Percentiles rank a stretch among this genome's conserved stretches.
Conservation (phyloP, 2,329 filamentous ascomycete genomes). For the Neocatenulostroma microsporum region DNA sequence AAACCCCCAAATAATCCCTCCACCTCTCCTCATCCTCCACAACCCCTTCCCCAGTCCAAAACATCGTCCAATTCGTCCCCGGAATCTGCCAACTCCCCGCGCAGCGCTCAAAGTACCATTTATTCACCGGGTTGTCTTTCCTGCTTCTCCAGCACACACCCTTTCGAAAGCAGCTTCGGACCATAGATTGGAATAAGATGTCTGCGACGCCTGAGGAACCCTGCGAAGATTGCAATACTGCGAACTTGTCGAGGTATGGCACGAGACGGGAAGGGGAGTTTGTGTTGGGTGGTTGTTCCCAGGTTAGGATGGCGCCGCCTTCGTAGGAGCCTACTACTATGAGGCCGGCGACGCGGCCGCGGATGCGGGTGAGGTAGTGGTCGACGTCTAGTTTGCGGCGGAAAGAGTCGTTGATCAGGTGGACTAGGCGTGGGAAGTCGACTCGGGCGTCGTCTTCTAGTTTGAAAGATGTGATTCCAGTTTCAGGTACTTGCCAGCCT, state of each 20-base stretch:
- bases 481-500: conserved; percentile 61
- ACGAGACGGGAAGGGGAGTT: conserved; percentile 54
- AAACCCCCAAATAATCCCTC: conserved; percentile 44
- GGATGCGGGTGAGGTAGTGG: conserved; percentile 74
- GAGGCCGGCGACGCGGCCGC: conserved; percentile 73
- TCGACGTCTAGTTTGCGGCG: conserved; percentile 72
- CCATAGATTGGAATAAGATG: conserved; percentile 94
- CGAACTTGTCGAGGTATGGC: conserved; percentile 96
- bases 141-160: conserved; percentile 91
- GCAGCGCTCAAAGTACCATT: conserved; percentile 96
- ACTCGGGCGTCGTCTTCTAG: conserved; percentile 69
- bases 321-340: conserved; percentile 97
- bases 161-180: conserved; percentile 74
- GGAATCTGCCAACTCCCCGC: conserved; percentile 73
- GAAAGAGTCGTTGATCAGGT: conserved; percentile 93
- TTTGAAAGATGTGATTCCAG: conserved; percentile 53
- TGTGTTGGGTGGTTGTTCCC: conserved; percentile 62
- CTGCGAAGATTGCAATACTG: conserved; percentile 79
- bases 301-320: conserved; percentile 87
- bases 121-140: conserved; percentile 90
- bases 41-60: conserved; percentile 72
- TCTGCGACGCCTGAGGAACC: conserved; percentile 82
- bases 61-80: conserved; percentile 92
- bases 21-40: conserved; percentile 39
- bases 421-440: conserved; percentile 71